These are phyloP conservation scores for Pseudozyma tsukubaensis DNA, from an alignment of 1,284 basidiomycete genomes.

Conservation along the genomic window DNA sequence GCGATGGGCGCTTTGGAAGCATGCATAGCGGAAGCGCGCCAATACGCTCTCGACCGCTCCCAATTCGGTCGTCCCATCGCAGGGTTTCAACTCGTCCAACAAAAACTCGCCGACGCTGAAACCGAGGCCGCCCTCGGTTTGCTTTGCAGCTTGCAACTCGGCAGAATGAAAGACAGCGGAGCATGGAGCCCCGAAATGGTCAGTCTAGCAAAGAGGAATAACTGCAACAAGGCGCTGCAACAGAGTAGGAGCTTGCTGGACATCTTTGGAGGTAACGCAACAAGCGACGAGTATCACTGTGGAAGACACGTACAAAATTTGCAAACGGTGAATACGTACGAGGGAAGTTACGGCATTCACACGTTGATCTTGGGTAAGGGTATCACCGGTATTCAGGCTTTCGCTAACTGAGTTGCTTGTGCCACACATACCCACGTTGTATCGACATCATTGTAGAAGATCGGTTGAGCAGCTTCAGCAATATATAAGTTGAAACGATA, in stretches of 20 bases:
- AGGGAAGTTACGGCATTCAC: constrained; percentile 62
- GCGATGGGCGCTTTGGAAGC: constrained; percentile 79
- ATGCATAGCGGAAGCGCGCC: constrained; percentile 81
- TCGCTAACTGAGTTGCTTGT: constrained; percentile 67
- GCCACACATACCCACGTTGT: too few relatives aligned
- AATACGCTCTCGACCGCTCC: constrained; percentile 84
- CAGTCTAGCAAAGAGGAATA: constrained; percentile 93
- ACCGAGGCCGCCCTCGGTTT: constrained; percentile 86
- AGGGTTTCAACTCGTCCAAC: constrained; percentile 90
- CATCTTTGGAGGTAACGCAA: constrained; percentile 74
- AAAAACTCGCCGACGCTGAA: constrained; percentile 93
- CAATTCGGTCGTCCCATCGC: constrained; percentile 91
- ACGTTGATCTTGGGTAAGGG: constrained; percentile 87
- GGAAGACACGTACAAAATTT: constrained; percentile 59
- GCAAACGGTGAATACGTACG: constrained; percentile 64
- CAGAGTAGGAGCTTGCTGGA: constrained; percentile 71
- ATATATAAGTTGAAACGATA: too few relatives aligned
- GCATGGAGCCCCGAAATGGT: constrained; percentile 84
- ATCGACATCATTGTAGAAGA: neutral
- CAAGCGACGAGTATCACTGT: constrained; percentile 58
- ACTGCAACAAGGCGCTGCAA: constrained; percentile 84
- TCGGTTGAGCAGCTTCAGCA: neutral
- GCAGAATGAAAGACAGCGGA: constrained; percentile 86
- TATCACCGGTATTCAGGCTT: constrained; percentile 86
- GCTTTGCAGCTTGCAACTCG: constrained; percentile 78